Base-by-base conservation (phyloP, 2,329 filamentous ascomycete genomes). In the Pochonia chlamydosporia region DNA sequence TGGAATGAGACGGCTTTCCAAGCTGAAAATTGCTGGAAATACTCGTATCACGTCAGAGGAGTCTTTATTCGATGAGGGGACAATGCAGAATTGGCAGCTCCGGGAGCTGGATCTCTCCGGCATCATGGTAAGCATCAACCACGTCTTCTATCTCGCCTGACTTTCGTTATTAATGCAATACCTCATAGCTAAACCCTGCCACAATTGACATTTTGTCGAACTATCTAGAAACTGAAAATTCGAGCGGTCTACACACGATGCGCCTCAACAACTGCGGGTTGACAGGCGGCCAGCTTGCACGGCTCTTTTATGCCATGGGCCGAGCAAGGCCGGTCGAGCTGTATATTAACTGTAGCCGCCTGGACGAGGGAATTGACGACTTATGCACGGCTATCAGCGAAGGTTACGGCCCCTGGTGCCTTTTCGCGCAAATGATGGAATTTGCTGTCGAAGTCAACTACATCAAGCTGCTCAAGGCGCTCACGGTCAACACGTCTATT, bases 361-460 rank as follows among this genome's bases (percentile, higher is more conserved):
- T 81, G 3, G 78, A 81, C 48, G 64, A 69, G 10, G 75, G 72
- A 2, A 72, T 79, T 25, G 73, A 72, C 16, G 68, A 75, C 44
- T 62, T 80, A 46, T 74, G 73, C 20, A 63, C 67, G 18, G 70
- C 74, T 7, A 70, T 81, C 23, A 62, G 67, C 1, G 61, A 65
- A 44, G 72, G 71, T 13, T 69, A 71, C 51, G 73, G 74, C 1
- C 76, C 76, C 1, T 72, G 67, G 50, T 72, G 69, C 21, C 61
- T 81, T 20, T 73, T 75, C 52, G 60, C 79, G 50, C 73, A 79
- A 52, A 79, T 81, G 76, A 64, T 79, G n/a, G 75, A 80, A 50
- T 79, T 81, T 53, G 64, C 66, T 18, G 61, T 72, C 33, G 77
- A 80, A 56, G 58, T 59, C 9, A 77, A 70, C 55, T 81, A 76